These are phyloP conservation scores for Urtica urens DNA, from an alignment of 306 rosid genomes.

Conservation along the genomic window DNA sequence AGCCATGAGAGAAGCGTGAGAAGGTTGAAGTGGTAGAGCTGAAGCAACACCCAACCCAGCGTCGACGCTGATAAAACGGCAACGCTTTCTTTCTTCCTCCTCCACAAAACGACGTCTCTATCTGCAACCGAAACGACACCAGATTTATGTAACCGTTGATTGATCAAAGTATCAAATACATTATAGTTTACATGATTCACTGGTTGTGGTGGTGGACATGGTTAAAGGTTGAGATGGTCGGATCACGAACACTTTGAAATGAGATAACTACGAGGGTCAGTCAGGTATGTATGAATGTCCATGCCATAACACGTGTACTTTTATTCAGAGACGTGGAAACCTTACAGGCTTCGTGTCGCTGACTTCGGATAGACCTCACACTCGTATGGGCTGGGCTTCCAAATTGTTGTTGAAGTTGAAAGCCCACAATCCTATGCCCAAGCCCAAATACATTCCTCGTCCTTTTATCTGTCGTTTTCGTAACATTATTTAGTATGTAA, in stretches of 20 bases:
- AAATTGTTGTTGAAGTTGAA: too few species aligned
- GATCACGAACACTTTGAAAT: too few species aligned
- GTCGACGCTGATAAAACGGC: slow-evolving; percentile 29
- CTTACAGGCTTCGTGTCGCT: slow-evolving; percentile 25
- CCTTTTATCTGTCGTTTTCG: too few species aligned
- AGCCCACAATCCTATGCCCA: too few species aligned
- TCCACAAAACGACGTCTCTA: slow-evolving; percentile 41
- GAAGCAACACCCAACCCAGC: slow-evolving; percentile 40
- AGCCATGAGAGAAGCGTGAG: slow-evolving; percentile 43
- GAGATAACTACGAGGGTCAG: not conserved
- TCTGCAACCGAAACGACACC: slow-evolving; percentile 17
- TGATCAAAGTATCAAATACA: not conserved
- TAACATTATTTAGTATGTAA: too few species aligned
- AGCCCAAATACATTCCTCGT: too few species aligned
- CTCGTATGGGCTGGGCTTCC: too few species aligned
- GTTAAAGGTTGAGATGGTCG: too few species aligned
- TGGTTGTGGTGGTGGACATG: too few species aligned
- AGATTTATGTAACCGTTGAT: too few species aligned
- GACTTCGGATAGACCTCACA: too few species aligned
- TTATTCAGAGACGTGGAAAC: slow-evolving; percentile 32
- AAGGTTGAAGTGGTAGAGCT: slow-evolving; percentile 42
- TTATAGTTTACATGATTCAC: not conserved
- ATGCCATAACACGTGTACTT: slow-evolving; percentile 29
- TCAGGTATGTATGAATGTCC: too few species aligned
- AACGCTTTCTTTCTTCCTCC: slow-evolving; percentile 28